phyloP scores from a whole-genome alignment of 441 rosid species.

The Pelargonium fulgidum region DNA sequence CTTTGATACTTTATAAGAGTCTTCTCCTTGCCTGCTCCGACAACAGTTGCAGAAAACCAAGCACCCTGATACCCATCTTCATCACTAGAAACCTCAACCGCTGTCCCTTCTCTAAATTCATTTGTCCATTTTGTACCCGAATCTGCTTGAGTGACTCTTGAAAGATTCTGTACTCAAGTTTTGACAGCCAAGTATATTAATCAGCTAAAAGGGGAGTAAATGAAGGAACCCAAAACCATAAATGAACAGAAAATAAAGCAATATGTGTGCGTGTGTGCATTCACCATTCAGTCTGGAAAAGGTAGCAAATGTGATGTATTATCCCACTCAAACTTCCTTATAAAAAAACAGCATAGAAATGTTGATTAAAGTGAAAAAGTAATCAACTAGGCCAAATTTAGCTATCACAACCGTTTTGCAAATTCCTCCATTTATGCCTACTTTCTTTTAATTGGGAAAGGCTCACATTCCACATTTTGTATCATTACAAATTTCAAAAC shows the following conservation, averaged over 20 bases:
- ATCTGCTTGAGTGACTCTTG: too few species aligned
- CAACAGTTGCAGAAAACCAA: conserved; percentile 20
- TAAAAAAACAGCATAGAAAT: too few species aligned
- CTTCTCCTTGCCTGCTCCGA: conserved; percentile 12
- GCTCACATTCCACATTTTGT: neutral
- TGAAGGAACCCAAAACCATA: neutral
- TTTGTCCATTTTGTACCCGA: neutral
- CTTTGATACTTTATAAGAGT: conserved; percentile 16
- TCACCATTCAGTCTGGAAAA: too few species aligned
- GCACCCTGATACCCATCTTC: conserved; percentile 25
- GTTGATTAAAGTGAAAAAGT: too few species aligned
- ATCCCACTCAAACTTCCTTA: too few species aligned
- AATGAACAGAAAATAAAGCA: neutral
- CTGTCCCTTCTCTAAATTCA: conserved; percentile 7
- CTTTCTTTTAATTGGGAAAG: too few species aligned
- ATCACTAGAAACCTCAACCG: conserved; percentile 20
- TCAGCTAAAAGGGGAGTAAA: neutral
- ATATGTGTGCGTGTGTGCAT: neutral
- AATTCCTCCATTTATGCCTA: too few species aligned
- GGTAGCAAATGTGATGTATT: too few species aligned
- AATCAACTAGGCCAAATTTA: too few species aligned
- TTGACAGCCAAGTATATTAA: neutral
- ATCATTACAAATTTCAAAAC: neutral
- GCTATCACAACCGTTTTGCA: too few species aligned
- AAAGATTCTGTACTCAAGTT: neutral